Conservation (phyloP, 208 protist genomes). For the Crithidia acanthocephali region DNA sequence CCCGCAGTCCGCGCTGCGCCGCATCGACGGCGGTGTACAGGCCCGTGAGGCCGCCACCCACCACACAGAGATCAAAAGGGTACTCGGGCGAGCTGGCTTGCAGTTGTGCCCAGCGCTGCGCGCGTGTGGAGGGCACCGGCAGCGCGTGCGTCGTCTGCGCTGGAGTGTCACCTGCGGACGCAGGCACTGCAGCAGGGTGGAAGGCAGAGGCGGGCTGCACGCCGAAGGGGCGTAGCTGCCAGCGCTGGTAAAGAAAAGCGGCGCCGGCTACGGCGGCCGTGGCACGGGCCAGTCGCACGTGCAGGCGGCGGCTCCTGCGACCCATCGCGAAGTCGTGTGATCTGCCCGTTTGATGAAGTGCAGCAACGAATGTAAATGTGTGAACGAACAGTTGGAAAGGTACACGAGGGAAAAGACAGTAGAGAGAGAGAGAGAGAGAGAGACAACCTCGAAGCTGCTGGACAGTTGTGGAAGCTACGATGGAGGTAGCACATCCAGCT, state of each 20-base stretch:
- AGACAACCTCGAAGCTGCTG: neutral
- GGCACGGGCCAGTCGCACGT: constrained; percentile 37
- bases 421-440: neutral
- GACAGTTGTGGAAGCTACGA: neutral
- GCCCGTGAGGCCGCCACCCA: constrained; percentile 73
- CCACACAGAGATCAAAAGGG: constrained; percentile 74
- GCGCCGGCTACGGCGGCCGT: constrained; percentile 16
- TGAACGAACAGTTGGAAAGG: neutral
- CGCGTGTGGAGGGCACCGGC: neutral
- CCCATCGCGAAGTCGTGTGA: constrained; percentile 34
- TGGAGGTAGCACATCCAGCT: too few species aligned
- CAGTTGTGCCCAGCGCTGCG: constrained; percentile 33
- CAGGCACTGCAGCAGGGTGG: neutral
- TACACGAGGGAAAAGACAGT: constrained; percentile 5
- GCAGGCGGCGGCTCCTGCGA: constrained; percentile 45
- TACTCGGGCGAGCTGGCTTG: constrained; percentile 16
- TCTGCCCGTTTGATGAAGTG: neutral
- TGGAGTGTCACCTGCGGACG: neutral
- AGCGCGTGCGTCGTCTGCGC: neutral
- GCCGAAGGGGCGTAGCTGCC: constrained; percentile 47
- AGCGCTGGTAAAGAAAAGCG: constrained; percentile 48
- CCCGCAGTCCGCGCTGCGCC: constrained; percentile 73
- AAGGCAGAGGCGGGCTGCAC: constrained; percentile 25
- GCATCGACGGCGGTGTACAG: constrained; percentile 88
- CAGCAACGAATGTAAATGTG: neutral